Evolutionary conservation across 805 yeast genomes (phyloP).

Genomic region (Aciculoconidium aculeatum): DNA sequence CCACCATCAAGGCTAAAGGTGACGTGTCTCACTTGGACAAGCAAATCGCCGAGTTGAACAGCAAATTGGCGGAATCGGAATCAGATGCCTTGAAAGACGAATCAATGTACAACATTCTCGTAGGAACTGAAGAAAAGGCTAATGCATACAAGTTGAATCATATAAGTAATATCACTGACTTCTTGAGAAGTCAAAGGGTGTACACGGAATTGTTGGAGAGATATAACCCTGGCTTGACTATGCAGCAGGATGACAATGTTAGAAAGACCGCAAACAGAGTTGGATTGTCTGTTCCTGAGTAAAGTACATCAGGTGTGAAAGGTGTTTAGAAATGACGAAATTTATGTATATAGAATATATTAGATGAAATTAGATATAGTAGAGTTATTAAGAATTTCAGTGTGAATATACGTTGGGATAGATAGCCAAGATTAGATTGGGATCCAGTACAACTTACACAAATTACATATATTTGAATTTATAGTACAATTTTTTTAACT

Average conservation of each 20-base stretch:
- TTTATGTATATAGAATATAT: too few species aligned
- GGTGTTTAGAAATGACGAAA: too few species aligned
- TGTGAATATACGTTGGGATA: too few species aligned
- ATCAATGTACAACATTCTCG: slow-evolving; percentile 18
- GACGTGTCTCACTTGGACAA: slow-evolving; percentile 30
- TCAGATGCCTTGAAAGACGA: slow-evolving; percentile 5
- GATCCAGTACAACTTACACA: too few species aligned
- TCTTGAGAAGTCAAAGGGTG: slow-evolving; percentile 64
- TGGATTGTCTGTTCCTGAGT: slow-evolving; percentile 55
- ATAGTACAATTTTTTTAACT: too few species aligned
- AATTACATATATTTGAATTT: too few species aligned
- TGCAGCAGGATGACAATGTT: slow-evolving; percentile 74
- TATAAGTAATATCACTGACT: slow-evolving; percentile 54
- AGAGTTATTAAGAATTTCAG: too few species aligned
- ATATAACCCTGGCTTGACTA: slow-evolving; percentile 78
- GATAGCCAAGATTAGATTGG: too few species aligned
- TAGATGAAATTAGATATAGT: too few species aligned
- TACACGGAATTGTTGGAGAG: slow-evolving; percentile 76
- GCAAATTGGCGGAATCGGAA: slow-evolving; percentile 4
- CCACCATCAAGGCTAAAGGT: slow-evolving; percentile 30
- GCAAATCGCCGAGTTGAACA: slow-evolving; percentile 18
- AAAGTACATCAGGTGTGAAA: too few species aligned
- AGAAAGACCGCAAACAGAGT: slow-evolving; percentile 79
- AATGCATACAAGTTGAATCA: slow-evolving; percentile 24
- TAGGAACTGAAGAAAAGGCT: slow-evolving; percentile 9